Conservation (phyloP, 1,284 basidiomycete genomes). For the Rhodotorula sp. region DNA sequence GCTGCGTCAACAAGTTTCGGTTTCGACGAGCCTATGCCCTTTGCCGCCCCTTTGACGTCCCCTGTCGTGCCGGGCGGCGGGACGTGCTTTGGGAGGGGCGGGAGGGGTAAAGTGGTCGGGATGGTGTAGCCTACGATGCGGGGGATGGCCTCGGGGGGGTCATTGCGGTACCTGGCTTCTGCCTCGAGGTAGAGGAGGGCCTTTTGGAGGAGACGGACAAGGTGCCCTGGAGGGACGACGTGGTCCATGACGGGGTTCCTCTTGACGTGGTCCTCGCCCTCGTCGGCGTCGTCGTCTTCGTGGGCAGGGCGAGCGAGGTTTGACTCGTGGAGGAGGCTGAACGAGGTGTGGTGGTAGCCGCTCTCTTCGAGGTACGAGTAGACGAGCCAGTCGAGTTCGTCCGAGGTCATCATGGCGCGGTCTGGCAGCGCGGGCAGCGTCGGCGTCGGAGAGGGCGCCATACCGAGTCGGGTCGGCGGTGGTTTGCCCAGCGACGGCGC, state of each 20-base stretch:
- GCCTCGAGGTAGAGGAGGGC: constrained; percentile 78
- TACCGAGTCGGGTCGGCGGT: not conserved
- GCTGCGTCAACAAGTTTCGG: not conserved
- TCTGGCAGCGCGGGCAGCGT: not conserved
- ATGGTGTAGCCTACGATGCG: constrained; percentile 41
- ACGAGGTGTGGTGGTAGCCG: constrained; percentile 74
- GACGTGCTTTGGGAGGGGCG: constrained; percentile 37
- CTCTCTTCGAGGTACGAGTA: constrained; percentile 77
- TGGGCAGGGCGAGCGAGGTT: constrained; percentile 56
- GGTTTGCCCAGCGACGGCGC: too few species aligned
- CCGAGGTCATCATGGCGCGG: constrained; percentile 58
- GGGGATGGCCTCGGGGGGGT: constrained; percentile 14
- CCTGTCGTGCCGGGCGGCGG: constrained; percentile 11
- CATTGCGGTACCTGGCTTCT: constrained; percentile 55
- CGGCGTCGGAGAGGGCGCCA: not conserved
- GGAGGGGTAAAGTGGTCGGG: constrained; percentile 39
- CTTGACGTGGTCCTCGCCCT: not conserved
- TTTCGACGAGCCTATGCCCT: constrained; percentile 9
- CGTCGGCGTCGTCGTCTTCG: not conserved
- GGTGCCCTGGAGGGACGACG: constrained; percentile 74
- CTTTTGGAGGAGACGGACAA: constrained; percentile 74
- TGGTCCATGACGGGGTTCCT: constrained; percentile 45
- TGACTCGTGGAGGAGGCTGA: constrained; percentile 66
- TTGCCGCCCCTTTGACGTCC: not conserved
- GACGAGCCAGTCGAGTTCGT: constrained; percentile 78